Conservation (phyloP, 495 filamentous ascomycete species). For the Extremus antarcticus region DNA sequence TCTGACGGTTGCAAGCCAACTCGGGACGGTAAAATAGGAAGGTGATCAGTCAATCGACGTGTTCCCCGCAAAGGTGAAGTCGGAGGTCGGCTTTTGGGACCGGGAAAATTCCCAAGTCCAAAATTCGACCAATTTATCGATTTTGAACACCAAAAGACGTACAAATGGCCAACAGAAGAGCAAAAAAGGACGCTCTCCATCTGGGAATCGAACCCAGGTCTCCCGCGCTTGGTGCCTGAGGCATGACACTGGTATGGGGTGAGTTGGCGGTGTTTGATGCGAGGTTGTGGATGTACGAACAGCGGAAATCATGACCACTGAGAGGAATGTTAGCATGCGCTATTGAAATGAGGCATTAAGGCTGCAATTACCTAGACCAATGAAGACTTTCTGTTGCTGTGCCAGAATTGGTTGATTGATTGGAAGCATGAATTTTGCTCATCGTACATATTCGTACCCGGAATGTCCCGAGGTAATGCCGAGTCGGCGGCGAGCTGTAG, state of each 20-base stretch:
- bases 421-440: not conserved
- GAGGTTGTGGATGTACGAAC: not conserved
- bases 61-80: too few species aligned
- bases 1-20: too few species aligned
- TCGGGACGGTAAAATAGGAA: too few species aligned
- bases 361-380: not conserved
- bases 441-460: too few species aligned
- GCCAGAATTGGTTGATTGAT: not conserved
- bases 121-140: too few species aligned
- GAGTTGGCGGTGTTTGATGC: not conserved
- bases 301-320: not conserved
- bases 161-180: not conserved
- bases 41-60: too few species aligned
- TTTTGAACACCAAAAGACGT: not conserved
- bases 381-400: not conserved
- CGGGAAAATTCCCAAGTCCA: too few species aligned
- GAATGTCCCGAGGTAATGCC: too few species aligned
- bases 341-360: not conserved
- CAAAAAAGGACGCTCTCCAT: not conserved
- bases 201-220: constrained; percentile 6
- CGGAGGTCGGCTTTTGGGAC: too few species aligned
- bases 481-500: too few species aligned
- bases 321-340: not conserved
- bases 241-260: constrained; percentile 1
- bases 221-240: not conserved